Evolutionary conservation across 495 filamentous ascomycete genomes (phyloP).

Genomic region (Penicillium coprophilum): DNA sequence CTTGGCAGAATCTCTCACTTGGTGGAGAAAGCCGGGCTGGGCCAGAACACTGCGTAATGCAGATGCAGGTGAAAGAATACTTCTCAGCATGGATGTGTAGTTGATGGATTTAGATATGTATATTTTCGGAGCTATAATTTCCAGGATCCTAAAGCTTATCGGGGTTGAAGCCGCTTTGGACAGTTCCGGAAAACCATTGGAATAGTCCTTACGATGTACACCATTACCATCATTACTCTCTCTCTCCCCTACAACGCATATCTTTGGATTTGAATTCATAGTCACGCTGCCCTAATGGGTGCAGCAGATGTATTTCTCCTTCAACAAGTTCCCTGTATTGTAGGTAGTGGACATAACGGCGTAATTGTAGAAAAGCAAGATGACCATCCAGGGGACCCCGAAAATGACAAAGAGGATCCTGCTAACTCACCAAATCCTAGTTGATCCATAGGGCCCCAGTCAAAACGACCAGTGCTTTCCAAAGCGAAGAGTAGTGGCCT

Average conservation of each 20-base stretch:
- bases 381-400: neutral
- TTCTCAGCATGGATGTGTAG: conserved; percentile 7
- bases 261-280: conserved; percentile 2
- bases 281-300: conserved; percentile 20
- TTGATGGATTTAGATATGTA: neutral
- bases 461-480: conserved; percentile 2
- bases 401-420: conserved; percentile 1
- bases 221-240: neutral
- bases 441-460: neutral
- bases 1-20: conserved; percentile 19
- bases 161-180: neutral
- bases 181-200: neutral
- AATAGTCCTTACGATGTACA: neutral
- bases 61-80: conserved; percentile 4
- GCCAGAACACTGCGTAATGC: conserved; percentile 7
- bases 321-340: conserved; percentile 24
- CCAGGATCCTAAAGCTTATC: neutral
- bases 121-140: neutral
- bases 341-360: conserved; percentile 29
- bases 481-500: neutral
- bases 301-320: conserved; percentile 29
- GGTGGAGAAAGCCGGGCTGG: conserved; percentile 30
- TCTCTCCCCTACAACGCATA: neutral
- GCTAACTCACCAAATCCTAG: neutral
- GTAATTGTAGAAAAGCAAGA: conserved; percentile 18